A percentile compares a stretch with the other conserved stretches of the same genome.
Conservation (phyloP, 495 filamentous ascomycete species). For the Daldinia concentrica region DNA sequence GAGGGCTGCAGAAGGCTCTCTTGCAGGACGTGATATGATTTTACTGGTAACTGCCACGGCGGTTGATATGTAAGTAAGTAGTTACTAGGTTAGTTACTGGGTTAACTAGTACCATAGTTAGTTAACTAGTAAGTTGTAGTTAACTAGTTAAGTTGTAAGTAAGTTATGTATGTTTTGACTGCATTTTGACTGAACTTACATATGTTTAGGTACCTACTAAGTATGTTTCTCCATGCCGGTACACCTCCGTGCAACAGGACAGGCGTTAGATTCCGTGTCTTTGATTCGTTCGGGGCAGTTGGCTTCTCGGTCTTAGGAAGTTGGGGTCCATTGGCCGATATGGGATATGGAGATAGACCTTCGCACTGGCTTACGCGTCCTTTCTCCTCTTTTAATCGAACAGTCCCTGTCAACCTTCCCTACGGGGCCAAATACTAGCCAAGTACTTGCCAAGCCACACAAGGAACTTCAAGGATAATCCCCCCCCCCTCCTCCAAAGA, state of each 20-base stretch:
- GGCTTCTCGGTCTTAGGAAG: slow-evolving; percentile 34
- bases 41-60: background rate
- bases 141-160: too few relatives aligned
- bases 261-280: background rate
- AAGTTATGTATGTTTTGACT: too few relatives aligned
- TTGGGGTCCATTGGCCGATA: slow-evolving; percentile 31
- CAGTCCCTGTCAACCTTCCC: slow-evolving; percentile 42
- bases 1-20: background rate
- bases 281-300: slow-evolving; percentile 7
- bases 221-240: background rate
- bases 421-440: slow-evolving; percentile 32
- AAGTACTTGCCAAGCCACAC: slow-evolving; percentile 45
- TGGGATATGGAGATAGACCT: slow-evolving; percentile 26
- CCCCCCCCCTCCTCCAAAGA: slow-evolving; percentile 29
- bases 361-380: slow-evolving; percentile 55
- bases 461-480: slow-evolving; percentile 10
- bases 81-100: too few relatives aligned
- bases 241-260: slow-evolving; percentile 16
- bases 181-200: background rate
- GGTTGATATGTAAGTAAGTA: background rate
- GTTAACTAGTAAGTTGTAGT: too few relatives aligned
- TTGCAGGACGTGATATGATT: slow-evolving; percentile 10
- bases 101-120: too few relatives aligned
- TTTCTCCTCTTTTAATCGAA: slow-evolving; percentile 45
- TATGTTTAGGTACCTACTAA: background rate